phyloP scores from a whole-genome alignment of 305 asterid species.

The Euphrasia arctica region DNA sequence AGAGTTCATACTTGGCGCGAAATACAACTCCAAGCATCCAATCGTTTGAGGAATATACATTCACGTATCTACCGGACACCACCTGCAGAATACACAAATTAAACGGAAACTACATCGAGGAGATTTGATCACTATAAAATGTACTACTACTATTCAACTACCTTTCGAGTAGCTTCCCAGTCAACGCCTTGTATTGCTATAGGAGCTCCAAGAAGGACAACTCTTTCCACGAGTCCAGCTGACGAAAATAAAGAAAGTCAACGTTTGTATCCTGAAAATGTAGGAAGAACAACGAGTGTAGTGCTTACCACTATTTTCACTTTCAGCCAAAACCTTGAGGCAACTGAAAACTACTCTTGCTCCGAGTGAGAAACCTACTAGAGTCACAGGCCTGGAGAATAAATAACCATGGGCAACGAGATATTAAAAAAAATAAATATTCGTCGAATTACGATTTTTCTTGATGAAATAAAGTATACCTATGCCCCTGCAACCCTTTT shows the following conservation, averaged over 20 bases:
- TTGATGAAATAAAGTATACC: conserved; percentile 39
- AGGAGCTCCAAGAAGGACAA: conserved; percentile 93
- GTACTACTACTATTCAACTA: conserved; percentile 22
- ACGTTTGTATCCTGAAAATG: conserved; percentile 13
- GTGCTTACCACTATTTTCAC: conserved; percentile 47
- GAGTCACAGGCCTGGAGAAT: conserved; percentile 83
- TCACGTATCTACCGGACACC: conserved; percentile 87
- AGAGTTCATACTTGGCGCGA: conserved; percentile 73
- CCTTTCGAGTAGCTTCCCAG: conserved; percentile 93
- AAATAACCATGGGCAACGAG: conserved; percentile 23
- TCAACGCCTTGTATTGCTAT: conserved; percentile 67
- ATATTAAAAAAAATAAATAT: background rate
- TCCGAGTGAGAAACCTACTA: conserved; percentile 90
- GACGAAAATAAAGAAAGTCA: conserved; percentile 26
- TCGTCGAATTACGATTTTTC: conserved; percentile 7
- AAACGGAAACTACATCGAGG: background rate
- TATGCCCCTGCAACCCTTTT: conserved; percentile 78
- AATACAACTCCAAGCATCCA: conserved; percentile 97
- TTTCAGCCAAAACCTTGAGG: conserved; percentile 73
- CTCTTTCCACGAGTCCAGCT: conserved; percentile 89
- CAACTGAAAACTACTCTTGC: conserved; percentile 87
- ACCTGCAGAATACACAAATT: conserved; percentile 43
- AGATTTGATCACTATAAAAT: background rate
- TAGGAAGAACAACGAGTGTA: background rate
- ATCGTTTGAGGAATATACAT: conserved; percentile 72